Conservation (phyloP, 106 monocot species). For the Xerophyta viscosa region DNA sequence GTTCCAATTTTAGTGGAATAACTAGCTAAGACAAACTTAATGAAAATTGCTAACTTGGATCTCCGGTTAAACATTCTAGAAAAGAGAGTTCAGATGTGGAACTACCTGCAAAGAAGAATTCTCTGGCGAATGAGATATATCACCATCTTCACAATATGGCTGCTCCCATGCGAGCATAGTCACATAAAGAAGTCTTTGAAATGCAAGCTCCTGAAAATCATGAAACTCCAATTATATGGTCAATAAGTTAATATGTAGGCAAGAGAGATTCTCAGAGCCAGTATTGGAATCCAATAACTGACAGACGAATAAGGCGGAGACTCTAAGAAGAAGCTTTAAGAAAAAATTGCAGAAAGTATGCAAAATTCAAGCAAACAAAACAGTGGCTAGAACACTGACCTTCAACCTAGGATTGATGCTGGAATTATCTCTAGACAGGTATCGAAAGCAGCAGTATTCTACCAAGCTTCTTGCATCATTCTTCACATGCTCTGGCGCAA, state of each 20-base stretch:
- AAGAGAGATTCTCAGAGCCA: too few species aligned
- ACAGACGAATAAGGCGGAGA: too few species aligned
- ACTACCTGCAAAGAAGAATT: slow-evolving; percentile 66
- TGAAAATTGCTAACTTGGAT: neutral
- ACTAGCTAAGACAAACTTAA: slow-evolving; percentile 43
- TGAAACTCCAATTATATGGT: too few species aligned
- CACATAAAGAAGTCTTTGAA: slow-evolving; percentile 90
- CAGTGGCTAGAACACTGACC: slow-evolving; percentile 21
- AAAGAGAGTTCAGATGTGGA: neutral
- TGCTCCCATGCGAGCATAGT: slow-evolving; percentile 99
- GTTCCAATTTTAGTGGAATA: too few species aligned
- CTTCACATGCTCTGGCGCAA: slow-evolving; percentile 47
- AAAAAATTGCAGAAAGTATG: neutral
- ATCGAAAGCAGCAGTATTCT: slow-evolving; percentile 97
- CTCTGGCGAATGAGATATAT: slow-evolving; percentile 26
- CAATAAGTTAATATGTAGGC: too few species aligned
- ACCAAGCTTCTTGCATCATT: slow-evolving; percentile 72
- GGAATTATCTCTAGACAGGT: slow-evolving; percentile 76
- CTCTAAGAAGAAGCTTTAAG: too few species aligned
- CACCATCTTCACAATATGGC: slow-evolving; percentile 41
- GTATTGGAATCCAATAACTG: too few species aligned
- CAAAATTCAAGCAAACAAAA: neutral
- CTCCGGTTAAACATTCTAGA: neutral
- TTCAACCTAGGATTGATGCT: slow-evolving; percentile 79
- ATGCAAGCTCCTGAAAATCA: slow-evolving; percentile 71